These are phyloP conservation scores for Ceratobasidium sp. DNA, from an alignment of 1,284 basidiomycete genomes.

Conservation along the genomic window DNA sequence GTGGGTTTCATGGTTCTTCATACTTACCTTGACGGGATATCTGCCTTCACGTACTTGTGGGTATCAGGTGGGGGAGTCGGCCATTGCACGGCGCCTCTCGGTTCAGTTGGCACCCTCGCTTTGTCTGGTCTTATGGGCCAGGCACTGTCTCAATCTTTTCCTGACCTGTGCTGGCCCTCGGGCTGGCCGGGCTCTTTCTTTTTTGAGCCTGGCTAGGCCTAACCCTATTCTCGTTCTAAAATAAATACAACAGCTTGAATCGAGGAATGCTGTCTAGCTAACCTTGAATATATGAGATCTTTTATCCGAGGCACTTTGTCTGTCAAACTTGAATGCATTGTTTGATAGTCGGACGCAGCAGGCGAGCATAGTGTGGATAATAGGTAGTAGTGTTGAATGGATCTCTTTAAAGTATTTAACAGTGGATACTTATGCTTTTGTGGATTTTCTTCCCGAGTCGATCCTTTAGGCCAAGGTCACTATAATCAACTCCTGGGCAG, in stretches of 20 bases:
- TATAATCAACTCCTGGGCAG: no score
- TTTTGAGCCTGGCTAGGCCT: constrained; percentile 2
- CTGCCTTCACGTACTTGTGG: constrained; percentile 28
- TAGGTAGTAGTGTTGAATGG: no score
- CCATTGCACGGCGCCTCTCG: constrained; percentile 33
- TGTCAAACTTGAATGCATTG: no score
- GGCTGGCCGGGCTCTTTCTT: constrained; percentile 28
- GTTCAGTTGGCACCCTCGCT: constrained; percentile 17
- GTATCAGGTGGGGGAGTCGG: constrained; percentile 29
- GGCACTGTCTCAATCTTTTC: constrained; percentile 36
- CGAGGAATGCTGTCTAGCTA: no score
- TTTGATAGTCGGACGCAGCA: no score
- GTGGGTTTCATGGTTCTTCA: not conserved
- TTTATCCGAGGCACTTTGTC: no score
- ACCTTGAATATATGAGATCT: no score
- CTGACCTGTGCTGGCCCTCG: constrained; percentile 28
- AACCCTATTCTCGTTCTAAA: constrained; percentile 2
- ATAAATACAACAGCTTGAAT: not conserved
- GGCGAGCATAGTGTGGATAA: no score
- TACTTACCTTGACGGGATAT: constrained; percentile 36
- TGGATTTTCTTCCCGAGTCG: no score
- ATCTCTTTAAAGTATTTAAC: no score
- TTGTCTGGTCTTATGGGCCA: constrained; percentile 30
- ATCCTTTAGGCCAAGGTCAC: no score
- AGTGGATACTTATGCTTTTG: no score